These are phyloP conservation scores for Leccinum variicolor DNA, from an alignment of 768 basidiomycete genomes.

Conservation along the genomic window DNA sequence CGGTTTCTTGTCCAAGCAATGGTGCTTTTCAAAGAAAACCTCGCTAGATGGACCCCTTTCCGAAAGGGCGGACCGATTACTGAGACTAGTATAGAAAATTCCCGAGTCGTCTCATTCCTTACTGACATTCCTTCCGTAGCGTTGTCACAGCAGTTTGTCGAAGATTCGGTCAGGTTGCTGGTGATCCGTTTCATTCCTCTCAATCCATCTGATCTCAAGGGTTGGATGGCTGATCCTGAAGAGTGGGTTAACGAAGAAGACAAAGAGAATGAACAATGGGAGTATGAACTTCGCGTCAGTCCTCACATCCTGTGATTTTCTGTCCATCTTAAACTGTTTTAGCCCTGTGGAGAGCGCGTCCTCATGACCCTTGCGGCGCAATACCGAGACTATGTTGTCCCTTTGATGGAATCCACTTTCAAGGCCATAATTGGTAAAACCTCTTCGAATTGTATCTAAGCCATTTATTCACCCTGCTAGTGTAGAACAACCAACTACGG, in stretches of 20 bases:
- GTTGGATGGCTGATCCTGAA: constrained; percentile 87
- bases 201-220: constrained; percentile 74
- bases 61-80: constrained; percentile 60
- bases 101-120: not conserved
- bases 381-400: constrained; percentile 66
- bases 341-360: constrained; percentile 95
- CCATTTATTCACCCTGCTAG: not conserved
- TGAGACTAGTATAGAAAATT: constrained; percentile 46
- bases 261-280: constrained; percentile 88
- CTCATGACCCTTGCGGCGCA: constrained; percentile 73
- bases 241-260: constrained; percentile 93
- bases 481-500: constrained; percentile 44
- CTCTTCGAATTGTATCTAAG: not conserved
- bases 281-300: constrained; percentile 85
- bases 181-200: constrained; percentile 85
- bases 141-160: constrained; percentile 66
- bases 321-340: not conserved
- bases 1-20: constrained; percentile 81
- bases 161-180: constrained; percentile 69
- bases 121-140: constrained; percentile 36
- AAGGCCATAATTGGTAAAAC: constrained; percentile 54
- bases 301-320: not conserved
- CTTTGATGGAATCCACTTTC: constrained; percentile 60
- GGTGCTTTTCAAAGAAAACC: constrained; percentile 81
- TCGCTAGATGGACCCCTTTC: constrained; percentile 71